These are phyloP conservation scores for Thielaviopsis ethacetica DNA, from an alignment of 2,329 filamentous ascomycete species.

Conservation along the genomic window DNA sequence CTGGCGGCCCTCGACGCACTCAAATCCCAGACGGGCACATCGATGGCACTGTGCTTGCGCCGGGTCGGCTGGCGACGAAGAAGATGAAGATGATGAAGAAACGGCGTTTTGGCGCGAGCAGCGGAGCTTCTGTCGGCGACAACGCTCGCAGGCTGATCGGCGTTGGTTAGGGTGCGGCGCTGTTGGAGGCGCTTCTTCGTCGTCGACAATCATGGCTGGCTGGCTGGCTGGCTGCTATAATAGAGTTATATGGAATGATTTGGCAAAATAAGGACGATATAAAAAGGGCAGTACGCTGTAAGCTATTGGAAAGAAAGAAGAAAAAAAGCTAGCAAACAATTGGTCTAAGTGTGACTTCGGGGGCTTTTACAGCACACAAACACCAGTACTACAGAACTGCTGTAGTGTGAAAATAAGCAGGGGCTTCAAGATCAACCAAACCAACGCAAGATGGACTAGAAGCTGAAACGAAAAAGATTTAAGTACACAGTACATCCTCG, in stretches of 20 bases:
- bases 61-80: too few relatives aligned
- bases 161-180: constrained; percentile 19
- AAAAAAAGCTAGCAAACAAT: too few relatives aligned
- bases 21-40: constrained; percentile 17
- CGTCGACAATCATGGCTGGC: neutral
- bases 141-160: constrained; percentile 20
- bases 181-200: neutral
- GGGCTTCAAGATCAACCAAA: too few relatives aligned
- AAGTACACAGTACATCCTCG: neutral
- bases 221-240: too few relatives aligned
- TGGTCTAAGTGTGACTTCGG: too few relatives aligned
- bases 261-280: too few relatives aligned
- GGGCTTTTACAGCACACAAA: too few relatives aligned
- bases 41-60: constrained; percentile 15
- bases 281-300: too few relatives aligned
- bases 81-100: constrained; percentile 8
- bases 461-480: neutral
- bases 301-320: too few relatives aligned
- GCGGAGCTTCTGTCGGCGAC: constrained; percentile 20
- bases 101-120: constrained; percentile 17
- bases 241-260: too few relatives aligned
- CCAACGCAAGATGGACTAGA: neutral
- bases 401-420: too few relatives aligned
- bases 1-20: constrained; percentile 18
- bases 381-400: too few relatives aligned